Conservation (phyloP, 2,329 filamentous ascomycete species). For the Pyricularia grisea region DNA sequence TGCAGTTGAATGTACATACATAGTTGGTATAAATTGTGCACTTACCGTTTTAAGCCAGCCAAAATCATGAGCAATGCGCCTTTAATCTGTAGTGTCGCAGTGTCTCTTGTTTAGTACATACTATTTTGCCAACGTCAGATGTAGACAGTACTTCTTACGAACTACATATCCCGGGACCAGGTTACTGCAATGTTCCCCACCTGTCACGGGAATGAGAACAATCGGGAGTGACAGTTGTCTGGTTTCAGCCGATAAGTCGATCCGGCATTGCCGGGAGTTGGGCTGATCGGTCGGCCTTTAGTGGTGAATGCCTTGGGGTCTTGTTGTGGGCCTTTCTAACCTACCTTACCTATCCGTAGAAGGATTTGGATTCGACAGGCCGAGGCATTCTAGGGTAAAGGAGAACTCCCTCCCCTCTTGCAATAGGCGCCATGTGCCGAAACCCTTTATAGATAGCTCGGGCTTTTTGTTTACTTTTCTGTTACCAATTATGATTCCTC, state of each 20-base stretch:
- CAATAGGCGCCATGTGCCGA: not conserved
- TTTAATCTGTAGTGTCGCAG: not conserved
- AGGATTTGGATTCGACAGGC: not conserved
- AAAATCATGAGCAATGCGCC: no score
- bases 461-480: no score
- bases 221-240: not conserved
- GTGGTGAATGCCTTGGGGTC: not conserved
- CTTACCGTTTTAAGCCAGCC: no score
- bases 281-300: not conserved
- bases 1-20: not conserved
- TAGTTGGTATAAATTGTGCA: no score
- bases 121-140: not conserved
- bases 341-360: not conserved
- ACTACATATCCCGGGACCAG: not conserved
- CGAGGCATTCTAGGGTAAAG: not conserved
- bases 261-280: not conserved
- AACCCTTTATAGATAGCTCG: no score
- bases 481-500: not conserved
- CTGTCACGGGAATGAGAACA: not conserved
- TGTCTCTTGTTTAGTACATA: not conserved
- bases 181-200: not conserved
- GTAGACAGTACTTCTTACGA: not conserved
- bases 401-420: not conserved
- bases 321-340: not conserved
- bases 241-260: not conserved